phyloP scores from a whole-genome alignment of 352 stramenopile genomes.

The Globisporangium heterothallicum region DNA sequence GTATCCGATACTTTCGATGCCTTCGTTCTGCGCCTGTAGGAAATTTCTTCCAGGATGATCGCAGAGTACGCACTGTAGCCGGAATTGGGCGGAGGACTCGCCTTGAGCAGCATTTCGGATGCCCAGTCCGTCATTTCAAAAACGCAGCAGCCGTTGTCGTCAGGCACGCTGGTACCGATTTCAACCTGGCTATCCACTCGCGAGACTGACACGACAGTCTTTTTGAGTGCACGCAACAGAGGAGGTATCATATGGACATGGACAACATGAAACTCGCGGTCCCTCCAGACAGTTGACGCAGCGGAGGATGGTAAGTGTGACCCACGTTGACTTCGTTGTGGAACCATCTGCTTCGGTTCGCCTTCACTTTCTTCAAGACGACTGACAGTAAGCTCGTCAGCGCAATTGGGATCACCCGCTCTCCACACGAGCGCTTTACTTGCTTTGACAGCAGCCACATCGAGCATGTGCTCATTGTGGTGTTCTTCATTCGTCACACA shows the following conservation, averaged over 20 bases:
- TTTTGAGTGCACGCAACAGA: conserved; percentile 27
- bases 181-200: conserved; percentile 35
- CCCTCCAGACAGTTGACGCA: conserved; percentile 21
- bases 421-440: conserved; percentile 11
- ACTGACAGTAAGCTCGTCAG: background rate
- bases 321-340: background rate
- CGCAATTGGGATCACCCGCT: background rate
- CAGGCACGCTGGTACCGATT: conserved; percentile 19
- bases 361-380: too few relatives aligned
- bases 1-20: conserved; percentile 5
- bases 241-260: conserved; percentile 38
- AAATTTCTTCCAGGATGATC: conserved; percentile 15
- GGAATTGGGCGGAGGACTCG: conserved; percentile 7
- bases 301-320: conserved; percentile 2
- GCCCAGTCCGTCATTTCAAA: conserved; percentile 65
- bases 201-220: conserved; percentile 26
- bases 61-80: conserved; percentile 33
- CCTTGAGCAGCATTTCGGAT: conserved; percentile 34
- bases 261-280: conserved; percentile 34
- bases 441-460: conserved; percentile 19
- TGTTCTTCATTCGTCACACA: conserved; percentile 45
- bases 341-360: background rate
- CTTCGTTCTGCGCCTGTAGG: background rate
- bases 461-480: conserved; percentile 20
- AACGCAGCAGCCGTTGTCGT: conserved; percentile 39